A percentile compares a stretch with the other conserved stretches of the same genome.
Conservation (phyloP, 345 rosid species). For the Carallia brachiata region DNA sequence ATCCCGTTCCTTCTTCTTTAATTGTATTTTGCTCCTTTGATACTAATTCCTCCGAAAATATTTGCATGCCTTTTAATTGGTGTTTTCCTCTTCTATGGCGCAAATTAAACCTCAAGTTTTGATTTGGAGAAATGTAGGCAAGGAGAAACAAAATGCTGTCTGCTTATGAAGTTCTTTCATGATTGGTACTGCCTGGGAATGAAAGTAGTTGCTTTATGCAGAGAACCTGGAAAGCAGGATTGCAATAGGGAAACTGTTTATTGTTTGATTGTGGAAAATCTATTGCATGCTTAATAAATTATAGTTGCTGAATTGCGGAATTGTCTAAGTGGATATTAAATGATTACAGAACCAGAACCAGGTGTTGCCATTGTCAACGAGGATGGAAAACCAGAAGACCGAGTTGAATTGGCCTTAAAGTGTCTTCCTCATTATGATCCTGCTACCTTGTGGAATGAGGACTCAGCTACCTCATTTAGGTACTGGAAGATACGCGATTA, state of each 20-base stretch:
- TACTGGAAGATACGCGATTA: conserved; percentile 93
- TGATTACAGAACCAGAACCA: conserved; percentile 54
- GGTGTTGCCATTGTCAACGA: conserved; percentile 47
- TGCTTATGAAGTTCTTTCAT: neutral
- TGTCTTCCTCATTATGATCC: conserved; percentile 70
- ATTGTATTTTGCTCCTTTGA: neutral
- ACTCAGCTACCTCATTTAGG: conserved; percentile 41
- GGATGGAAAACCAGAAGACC: conserved; percentile 59
- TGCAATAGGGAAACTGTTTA: neutral
- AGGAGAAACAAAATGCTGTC: neutral
- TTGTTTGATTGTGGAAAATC: neutral
- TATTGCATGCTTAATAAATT: neutral
- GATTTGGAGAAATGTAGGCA: neutral
- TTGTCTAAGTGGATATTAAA: conserved; percentile 10
- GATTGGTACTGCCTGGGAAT: neutral
- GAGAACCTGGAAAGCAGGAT: neutral
- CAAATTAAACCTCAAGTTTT: neutral
- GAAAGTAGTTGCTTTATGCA: neutral
- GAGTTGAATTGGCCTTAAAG: conserved; percentile 59
- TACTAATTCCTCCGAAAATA: neutral
- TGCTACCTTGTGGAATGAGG: conserved; percentile 39
- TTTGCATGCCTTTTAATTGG: neutral
- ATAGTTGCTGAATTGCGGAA: neutral
- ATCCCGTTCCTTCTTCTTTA: neutral
- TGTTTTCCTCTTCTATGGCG: neutral